Percentiles rank a stretch among this genome's conserved stretches.
phyloP scores from a whole-genome alignment of 2,329 filamentous ascomycete species.

The Cladosporium velox region DNA sequence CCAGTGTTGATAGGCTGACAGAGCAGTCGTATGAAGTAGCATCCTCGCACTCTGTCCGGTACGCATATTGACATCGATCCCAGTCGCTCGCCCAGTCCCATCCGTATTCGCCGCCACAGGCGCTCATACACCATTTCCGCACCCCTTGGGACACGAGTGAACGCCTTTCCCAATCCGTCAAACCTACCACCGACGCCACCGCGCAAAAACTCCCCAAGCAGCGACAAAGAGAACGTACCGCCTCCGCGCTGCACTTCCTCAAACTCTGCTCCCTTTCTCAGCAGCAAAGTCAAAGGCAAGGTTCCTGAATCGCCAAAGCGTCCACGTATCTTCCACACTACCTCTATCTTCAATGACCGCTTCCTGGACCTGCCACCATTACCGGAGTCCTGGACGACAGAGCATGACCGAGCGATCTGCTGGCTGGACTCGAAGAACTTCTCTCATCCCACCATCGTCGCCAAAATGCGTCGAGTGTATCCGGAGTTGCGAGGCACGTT shows the following conservation, averaged over 20 bases:
- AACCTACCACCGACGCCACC: constrained; percentile 16
- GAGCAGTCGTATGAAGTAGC: constrained; percentile 8
- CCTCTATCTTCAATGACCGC: constrained; percentile 28
- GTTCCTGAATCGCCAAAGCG: background rate
- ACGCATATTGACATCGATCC: background rate
- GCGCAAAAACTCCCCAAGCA: background rate
- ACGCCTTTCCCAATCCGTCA: constrained; percentile 18
- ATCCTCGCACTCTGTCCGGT: no score
- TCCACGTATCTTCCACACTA: constrained; percentile 21
- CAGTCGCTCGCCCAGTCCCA: constrained; percentile 12
- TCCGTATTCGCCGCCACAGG: constrained; percentile 12
- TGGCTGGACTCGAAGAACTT: constrained; percentile 37
- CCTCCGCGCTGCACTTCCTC: constrained; percentile 9
- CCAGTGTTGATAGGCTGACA: background rate
- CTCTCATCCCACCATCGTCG: constrained; percentile 32
- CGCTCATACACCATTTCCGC: constrained; percentile 21
- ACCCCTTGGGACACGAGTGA: constrained; percentile 14
- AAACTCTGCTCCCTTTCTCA: constrained; percentile 13
- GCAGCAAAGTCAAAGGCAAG: background rate
- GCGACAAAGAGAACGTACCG: constrained; percentile 16
- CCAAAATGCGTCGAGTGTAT: constrained; percentile 35
- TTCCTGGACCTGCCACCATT: constrained; percentile 33
- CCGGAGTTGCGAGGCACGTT: constrained; percentile 33
- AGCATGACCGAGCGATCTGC: constrained; percentile 41
- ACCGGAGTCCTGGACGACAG: constrained; percentile 32